Base-by-base conservation (phyloP, 1,139 yeast species). In the Pichia sp. region DNA sequence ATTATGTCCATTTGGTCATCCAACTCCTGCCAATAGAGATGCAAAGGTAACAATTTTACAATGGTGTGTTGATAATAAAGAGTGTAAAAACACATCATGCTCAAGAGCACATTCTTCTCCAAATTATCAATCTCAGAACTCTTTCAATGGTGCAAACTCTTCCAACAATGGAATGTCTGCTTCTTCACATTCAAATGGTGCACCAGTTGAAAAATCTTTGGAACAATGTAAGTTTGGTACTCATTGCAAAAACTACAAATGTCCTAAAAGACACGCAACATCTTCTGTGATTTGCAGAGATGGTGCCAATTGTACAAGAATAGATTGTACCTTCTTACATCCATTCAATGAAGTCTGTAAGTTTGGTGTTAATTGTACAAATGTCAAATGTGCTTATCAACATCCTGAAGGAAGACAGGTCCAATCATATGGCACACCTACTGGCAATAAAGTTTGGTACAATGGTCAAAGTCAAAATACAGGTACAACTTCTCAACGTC, bases 1-100 rank as follows among this genome's bases (percentile, higher is more conserved):
- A 49, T 65, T 75, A 51, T 87, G 96, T 67, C 87, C 88, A 29
- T 86, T 81, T 67, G 95, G 90, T 31, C 96, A 87, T 59, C 95
- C 96, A 41, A 85, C 95, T 1, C 94, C 95, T 1, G 85, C 87
- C 16, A 85, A 84, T 62, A 77, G 74, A 48, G 77, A 75, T 48
- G 87, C 88, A 28, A 78, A 79, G 55, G 86, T 87, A 36, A 68
- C 75, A 28, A 73, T 74, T 27, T 67, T 79, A 46, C 81, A 79
- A 52, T 85, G 95, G 95, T 87, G 96, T 67, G 68, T 80, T 29
- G 77, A 71, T 41, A 87, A 85, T 50, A 73, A 81, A 52, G 64
- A 66, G 32, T 87, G 96, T 67, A 57, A 65, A 38, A 77, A 86
- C 60, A 60, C 72, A 1, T 56, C 58, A 26, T 87, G 96, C 66